Evolutionary conservation across 2,329 filamentous ascomycete species (phyloP).

Genomic region (Fusarium bulbicola): DNA sequence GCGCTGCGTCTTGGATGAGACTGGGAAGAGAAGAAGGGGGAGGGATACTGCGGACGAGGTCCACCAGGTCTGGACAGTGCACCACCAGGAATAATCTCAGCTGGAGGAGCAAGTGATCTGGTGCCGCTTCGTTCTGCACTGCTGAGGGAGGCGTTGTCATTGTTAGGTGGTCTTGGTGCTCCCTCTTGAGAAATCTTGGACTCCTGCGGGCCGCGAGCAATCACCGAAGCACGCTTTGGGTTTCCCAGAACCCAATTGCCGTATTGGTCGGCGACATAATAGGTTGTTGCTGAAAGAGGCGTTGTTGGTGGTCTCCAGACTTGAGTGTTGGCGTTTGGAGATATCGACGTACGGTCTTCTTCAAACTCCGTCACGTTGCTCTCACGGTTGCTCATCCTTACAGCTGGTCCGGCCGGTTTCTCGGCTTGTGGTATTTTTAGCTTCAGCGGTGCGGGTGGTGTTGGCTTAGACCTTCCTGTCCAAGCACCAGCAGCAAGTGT

Average conservation of each 20-base stretch:
- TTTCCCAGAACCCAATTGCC: slow-evolving; percentile 64
- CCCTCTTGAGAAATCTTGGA: slow-evolving; percentile 19
- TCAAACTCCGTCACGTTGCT: slow-evolving; percentile 63
- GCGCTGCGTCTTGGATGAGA: slow-evolving; percentile 34
- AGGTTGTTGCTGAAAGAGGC: slow-evolving; percentile 55
- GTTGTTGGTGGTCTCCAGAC: slow-evolving; percentile 61
- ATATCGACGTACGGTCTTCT: slow-evolving; percentile 53
- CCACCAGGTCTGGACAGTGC: slow-evolving; percentile 32
- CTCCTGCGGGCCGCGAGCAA: slow-evolving; percentile 37
- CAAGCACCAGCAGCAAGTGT: slow-evolving; percentile 22
- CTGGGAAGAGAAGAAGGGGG: slow-evolving; percentile 39
- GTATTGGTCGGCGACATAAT: slow-evolving; percentile 61
- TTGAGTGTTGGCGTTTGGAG: slow-evolving; percentile 50
- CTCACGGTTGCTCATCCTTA: slow-evolving; percentile 44
- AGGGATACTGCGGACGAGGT: slow-evolving; percentile 35
- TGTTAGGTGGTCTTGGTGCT: slow-evolving; percentile 26
- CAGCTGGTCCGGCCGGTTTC: neutral
- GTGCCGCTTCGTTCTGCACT: neutral
- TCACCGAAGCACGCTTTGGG: slow-evolving; percentile 42
- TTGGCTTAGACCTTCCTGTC: slow-evolving; percentile 22
- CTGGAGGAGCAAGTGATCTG: slow-evolving; percentile 40
- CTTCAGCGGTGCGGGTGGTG: slow-evolving; percentile 40
- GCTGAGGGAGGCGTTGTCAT: slow-evolving; percentile 22
- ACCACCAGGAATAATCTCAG: slow-evolving; percentile 45
- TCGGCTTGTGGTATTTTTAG: slow-evolving; percentile 42